Evolutionary conservation across 192 early-diverging fungal genomes (phyloP), one percentile per base, ranked within the genome.

Genomic region (Gamsiella multidivaricata): DNA sequence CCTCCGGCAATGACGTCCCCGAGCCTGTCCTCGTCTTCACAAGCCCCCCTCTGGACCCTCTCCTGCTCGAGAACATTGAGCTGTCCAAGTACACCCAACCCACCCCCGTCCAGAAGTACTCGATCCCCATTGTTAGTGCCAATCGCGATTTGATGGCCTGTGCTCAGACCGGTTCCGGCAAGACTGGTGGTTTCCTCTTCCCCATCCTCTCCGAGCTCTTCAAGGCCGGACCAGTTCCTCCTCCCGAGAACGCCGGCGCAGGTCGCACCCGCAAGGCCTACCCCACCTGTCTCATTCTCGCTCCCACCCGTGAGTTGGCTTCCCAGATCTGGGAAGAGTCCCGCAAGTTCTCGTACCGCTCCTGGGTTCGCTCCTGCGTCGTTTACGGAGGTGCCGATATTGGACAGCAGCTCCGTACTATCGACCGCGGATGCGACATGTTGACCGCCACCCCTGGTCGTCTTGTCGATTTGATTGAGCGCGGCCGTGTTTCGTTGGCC

Each of bases 81-180:
- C 84, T 96, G 12, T 88, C 95, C 65, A 84, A 90, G 55, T 99
- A 97, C 87, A 86, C 84, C 22, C 89, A 88, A 62, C 96, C 97
- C 15, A 99, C 97, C 33, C 97, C 97, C 9, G 96, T 99, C 33
- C 97, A 99, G 80, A 95, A 95, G 83, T 91, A 93, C 82, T 95
- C 95, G 26, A 92, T 93, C 71, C 91, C 90, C 69, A 93, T 93
- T 82, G 92, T 96, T 34, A 82, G 85, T 37, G 75, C 80, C 34
- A 89, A 91, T 53, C 91, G 97, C 70, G 97, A 99, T 83, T 84
- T 99, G 83, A 99, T 99, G 97, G 97, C 96, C 29, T 99, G 96
- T 80, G 97, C 97, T 32, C 97, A 98, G 83, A 98, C 97, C 23
- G 97, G 97, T 83, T 93, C 90, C 25, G 92, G 94, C 51, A 94